Evolutionary conservation across 2,329 filamentous ascomycete genomes (phyloP), one percentile per base, ranked within the genome.

Genomic region (Penicillium concentricum): DNA sequence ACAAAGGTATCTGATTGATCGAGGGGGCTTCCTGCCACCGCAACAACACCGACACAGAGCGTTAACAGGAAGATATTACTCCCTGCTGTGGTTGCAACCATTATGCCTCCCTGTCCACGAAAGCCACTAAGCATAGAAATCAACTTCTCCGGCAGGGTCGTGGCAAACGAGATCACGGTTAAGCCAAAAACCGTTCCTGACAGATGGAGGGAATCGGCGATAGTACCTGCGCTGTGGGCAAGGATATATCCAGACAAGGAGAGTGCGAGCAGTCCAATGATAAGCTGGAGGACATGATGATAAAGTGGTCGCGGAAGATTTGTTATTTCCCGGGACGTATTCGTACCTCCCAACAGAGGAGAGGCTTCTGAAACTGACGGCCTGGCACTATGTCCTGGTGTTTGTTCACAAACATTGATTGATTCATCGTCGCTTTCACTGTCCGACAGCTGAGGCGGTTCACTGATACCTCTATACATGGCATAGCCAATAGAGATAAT

Each of bases 21-120:
- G 5, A 48, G 35, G 0, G 46, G 34, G 2, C n/a, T 22, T 13
- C 57, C 59, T 3, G 60, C 45, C 2, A 66, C 38, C 4, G 65
- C 66, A 12, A 72, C 56, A 37, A 72, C 38, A 13, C 69, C 81
- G 16, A 77, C 67, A 61, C 81, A 84, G 4, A 84, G 68, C 2
- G 79, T 78, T 16, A 83, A 68, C 32, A 84, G 68, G 63, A 84
- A 84, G 34, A 84, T 80, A 56, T 84, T 84, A 59, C 80, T 82
- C 5, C 81, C 81, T 0, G 76, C 80, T 4, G 80, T 81, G 43
- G 79, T 82, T 0, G 81, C 82, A 6, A 81, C 78, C 9, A 84
- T 64, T 45, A 84, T 81, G 1, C 80, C 80, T 2, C 68, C 65
- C 18, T 82, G 77, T 5, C 79, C 80, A 15, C 77, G 74, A 12